Evolutionary conservation across 192 early-diverging fungal species (phyloP).

Genomic region (Gigaspora rosea): DNA sequence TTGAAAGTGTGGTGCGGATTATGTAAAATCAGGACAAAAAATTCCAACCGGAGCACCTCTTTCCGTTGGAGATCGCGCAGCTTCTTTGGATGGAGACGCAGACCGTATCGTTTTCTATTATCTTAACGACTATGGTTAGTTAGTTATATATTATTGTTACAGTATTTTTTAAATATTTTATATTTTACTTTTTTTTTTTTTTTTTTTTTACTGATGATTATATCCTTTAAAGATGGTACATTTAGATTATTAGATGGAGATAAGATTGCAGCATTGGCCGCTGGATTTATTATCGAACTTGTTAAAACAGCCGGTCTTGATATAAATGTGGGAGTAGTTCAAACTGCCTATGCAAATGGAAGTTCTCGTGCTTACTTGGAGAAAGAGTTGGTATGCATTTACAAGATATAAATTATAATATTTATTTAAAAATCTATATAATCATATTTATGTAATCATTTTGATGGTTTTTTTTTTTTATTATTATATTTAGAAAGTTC

Average conservation of each 20-base stretch:
- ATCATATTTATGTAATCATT: background rate
- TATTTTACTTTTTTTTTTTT: background rate
- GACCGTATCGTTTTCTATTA: conserved; percentile 99
- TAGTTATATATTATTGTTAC: background rate
- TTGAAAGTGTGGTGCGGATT: conserved; percentile 92
- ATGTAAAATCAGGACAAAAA: conserved; percentile 90
- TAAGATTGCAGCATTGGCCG: conserved; percentile 95
- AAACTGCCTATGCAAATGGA: conserved; percentile 99
- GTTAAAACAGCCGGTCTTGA: conserved; percentile 78
- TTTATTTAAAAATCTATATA: conserved; percentile 12
- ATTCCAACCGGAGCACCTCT: conserved; percentile 71
- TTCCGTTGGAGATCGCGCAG: conserved; percentile 68
- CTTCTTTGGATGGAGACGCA: conserved; percentile 97
- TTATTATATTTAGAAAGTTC: conserved; percentile 71
- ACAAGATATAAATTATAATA: background rate
- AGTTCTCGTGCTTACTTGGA: conserved; percentile 91
- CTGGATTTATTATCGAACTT: conserved; percentile 90
- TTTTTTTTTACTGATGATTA: background rate
- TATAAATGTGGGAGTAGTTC: conserved; percentile 92
- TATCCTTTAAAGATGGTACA: conserved; percentile 49
- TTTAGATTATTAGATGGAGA: conserved; percentile 98
- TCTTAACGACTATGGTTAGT: conserved; percentile 67
- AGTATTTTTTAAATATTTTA: background rate
- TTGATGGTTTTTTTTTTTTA: background rate
- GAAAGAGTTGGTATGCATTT: conserved; percentile 71